Conservation (phyloP, 108 stramenopile genomes). For the Epithemia pelagica region DNA sequence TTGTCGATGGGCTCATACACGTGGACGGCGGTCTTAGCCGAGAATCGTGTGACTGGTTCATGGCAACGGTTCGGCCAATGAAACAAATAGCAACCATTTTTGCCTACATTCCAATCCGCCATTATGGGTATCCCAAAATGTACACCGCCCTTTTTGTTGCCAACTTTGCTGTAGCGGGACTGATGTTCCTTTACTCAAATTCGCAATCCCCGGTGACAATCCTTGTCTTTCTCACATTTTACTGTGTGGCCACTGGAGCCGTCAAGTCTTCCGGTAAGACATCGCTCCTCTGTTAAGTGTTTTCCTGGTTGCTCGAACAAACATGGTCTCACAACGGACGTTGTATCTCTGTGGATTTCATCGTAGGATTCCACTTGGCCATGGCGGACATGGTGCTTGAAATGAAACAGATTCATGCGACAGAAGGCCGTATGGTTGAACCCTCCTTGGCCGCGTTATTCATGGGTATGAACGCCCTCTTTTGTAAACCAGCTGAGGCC, state of each 20-base stretch:
- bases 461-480: conserved; percentile 47
- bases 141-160: conserved; percentile 27
- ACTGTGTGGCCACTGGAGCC: conserved; percentile 35
- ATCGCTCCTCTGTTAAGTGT: too few relatives aligned
- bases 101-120: conserved; percentile 42
- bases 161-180: conserved; percentile 20
- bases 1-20: conserved; percentile 22
- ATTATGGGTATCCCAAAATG: conserved; percentile 30
- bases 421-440: conserved; percentile 35
- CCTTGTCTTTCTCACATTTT: conserved; percentile 26
- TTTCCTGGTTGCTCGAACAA: too few relatives aligned
- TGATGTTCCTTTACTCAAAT: conserved; percentile 8
- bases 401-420: conserved; percentile 40
- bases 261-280: conserved; percentile 25
- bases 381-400: conserved; percentile 53
- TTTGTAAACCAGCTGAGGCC: conserved; percentile 43
- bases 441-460: conserved; percentile 43
- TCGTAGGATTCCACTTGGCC: conserved; percentile 14
- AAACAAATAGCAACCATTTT: conserved; percentile 28
- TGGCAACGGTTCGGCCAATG: conserved; percentile 29
- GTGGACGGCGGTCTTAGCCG: background rate
- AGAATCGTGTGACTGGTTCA: conserved; percentile 36
- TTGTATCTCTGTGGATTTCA: too few relatives aligned
- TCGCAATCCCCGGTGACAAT: conserved; percentile 22
- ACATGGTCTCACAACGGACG: background rate